Conservation (phyloP, 1,284 basidiomycete species). For the Ceraceosorus guamensis region DNA sequence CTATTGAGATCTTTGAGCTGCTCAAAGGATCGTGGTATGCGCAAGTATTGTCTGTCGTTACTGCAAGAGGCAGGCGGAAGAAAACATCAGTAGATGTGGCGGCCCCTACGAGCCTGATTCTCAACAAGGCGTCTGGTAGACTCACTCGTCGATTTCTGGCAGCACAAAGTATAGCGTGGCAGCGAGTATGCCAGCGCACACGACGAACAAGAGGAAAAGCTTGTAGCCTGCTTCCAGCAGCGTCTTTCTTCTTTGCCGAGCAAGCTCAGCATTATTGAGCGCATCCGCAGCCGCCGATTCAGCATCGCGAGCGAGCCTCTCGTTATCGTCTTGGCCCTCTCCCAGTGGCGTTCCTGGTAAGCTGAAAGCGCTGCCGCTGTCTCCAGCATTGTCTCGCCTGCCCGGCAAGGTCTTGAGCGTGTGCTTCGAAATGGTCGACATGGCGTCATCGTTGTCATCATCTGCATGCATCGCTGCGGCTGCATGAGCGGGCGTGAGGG, state of each 20-base stretch:
- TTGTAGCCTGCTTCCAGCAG: conserved; percentile 21
- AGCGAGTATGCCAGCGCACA: conserved; percentile 22
- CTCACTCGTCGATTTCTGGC: conserved; percentile 24
- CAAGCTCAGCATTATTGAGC: too few relatives aligned
- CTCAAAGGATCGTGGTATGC: conserved; percentile 49
- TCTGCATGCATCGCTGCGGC: too few relatives aligned
- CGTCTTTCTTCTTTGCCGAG: conserved; percentile 1
- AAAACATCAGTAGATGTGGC: neutral
- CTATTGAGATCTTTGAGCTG: conserved; percentile 47
- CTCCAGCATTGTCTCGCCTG: too few relatives aligned
- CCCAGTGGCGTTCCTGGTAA: too few relatives aligned
- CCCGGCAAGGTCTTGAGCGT: too few relatives aligned
- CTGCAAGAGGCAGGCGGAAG: neutral
- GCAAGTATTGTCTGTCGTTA: conserved; percentile 33
- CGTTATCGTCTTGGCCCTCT: too few relatives aligned
- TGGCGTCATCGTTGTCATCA: too few relatives aligned
- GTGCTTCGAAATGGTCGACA: too few relatives aligned
- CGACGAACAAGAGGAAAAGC: conserved; percentile 26
- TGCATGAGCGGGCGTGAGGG: too few relatives aligned
- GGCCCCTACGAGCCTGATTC: neutral
- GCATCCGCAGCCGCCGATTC: too few relatives aligned
- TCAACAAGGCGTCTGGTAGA: neutral
- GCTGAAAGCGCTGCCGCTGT: too few relatives aligned
- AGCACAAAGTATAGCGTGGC: conserved; percentile 30
- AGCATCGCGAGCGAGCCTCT: too few relatives aligned